Percentiles rank a stretch among this genome's conserved stretches.
phyloP scores from a whole-genome alignment of 495 filamentous ascomycete genomes.

The Aspergillus olivimuriae region DNA sequence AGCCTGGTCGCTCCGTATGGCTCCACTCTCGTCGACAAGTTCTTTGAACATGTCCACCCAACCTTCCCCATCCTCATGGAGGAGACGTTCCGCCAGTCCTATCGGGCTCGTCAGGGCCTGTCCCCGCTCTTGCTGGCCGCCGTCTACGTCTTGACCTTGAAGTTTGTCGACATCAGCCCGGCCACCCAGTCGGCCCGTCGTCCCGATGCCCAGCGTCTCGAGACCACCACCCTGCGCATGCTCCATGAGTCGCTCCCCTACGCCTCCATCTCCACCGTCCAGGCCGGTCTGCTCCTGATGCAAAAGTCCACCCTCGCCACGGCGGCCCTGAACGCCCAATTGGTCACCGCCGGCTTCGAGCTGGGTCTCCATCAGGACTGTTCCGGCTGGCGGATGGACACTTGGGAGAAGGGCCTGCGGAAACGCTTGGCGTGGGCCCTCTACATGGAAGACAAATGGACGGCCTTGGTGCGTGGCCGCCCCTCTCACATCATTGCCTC shows the following conservation, averaged over 20 bases:
- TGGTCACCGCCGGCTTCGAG: slow-evolving; percentile 49
- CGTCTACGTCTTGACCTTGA: slow-evolving; percentile 84
- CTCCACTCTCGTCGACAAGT: slow-evolving; percentile 73
- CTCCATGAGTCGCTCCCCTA: slow-evolving; percentile 71
- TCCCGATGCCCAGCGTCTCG: slow-evolving; percentile 69
- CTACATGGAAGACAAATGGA: slow-evolving; percentile 58
- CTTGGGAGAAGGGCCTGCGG: slow-evolving; percentile 48
- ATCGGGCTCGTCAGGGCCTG: slow-evolving; percentile 69
- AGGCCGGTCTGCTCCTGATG: slow-evolving; percentile 82
- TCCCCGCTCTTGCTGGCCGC: slow-evolving; percentile 81
- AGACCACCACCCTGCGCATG: slow-evolving; percentile 66
- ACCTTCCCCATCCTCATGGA: slow-evolving; percentile 88
- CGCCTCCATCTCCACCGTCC: slow-evolving; percentile 88
- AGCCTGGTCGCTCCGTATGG: slow-evolving; percentile 77
- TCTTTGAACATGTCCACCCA: slow-evolving; percentile 82
- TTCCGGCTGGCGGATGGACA: slow-evolving; percentile 47
- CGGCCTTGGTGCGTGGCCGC: slow-evolving; percentile 48
- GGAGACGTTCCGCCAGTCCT: slow-evolving; percentile 78
- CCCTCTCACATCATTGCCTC: slow-evolving; percentile 49
- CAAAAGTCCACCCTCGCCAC: slow-evolving; percentile 84
- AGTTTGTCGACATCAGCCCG: slow-evolving; percentile 77
- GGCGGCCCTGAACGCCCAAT: slow-evolving; percentile 78
- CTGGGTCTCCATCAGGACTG: slow-evolving; percentile 54
- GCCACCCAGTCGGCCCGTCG: slow-evolving; percentile 56
- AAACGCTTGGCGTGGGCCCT: slow-evolving; percentile 54